Conservation (phyloP, 225 moss, liverwort and hornwort genomes). For the Sphagnum tenellum region DNA sequence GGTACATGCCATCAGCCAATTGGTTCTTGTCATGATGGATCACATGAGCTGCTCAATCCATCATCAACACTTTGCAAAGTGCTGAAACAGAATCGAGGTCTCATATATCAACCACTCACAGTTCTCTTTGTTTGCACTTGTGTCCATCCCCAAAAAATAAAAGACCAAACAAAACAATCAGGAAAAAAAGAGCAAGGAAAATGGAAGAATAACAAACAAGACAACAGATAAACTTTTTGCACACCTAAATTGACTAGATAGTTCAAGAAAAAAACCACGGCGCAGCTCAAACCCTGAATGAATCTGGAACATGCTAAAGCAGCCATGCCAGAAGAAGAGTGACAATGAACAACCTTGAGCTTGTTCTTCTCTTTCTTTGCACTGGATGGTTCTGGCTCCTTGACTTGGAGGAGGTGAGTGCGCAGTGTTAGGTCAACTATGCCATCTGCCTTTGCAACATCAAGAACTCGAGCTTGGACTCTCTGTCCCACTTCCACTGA, state of each 20-base stretch:
- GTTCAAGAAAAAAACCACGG: no score
- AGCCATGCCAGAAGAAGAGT: not conserved
- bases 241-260: no score
- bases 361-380: slow-evolving; percentile 21
- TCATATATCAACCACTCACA: slow-evolving; percentile 1
- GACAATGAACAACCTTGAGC: slow-evolving; percentile 21
- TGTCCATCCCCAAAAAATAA: slow-evolving; percentile 3
- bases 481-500: slow-evolving; percentile 74
- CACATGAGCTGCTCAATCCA: no score
- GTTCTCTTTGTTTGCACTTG: slow-evolving; percentile 34
- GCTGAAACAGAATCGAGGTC: no score
- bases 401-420: slow-evolving; percentile 35
- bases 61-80: no score
- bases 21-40: not conserved
- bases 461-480: slow-evolving; percentile 76
- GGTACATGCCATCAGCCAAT: slow-evolving; percentile 34
- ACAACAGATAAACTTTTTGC: not conserved
- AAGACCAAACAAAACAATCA: not conserved
- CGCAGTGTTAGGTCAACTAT: slow-evolving; percentile 92
- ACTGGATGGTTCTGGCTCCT: slow-evolving; percentile 18
- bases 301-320: no score
- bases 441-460: slow-evolving; percentile 77
- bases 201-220: slow-evolving; percentile 1
- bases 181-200: not conserved
- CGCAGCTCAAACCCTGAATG: no score